Percentiles rank a stretch among this genome's conserved stretches.
Evolutionary conservation across 306 rosid species (phyloP).

Genomic region (Vachellia collinsii): DNA sequence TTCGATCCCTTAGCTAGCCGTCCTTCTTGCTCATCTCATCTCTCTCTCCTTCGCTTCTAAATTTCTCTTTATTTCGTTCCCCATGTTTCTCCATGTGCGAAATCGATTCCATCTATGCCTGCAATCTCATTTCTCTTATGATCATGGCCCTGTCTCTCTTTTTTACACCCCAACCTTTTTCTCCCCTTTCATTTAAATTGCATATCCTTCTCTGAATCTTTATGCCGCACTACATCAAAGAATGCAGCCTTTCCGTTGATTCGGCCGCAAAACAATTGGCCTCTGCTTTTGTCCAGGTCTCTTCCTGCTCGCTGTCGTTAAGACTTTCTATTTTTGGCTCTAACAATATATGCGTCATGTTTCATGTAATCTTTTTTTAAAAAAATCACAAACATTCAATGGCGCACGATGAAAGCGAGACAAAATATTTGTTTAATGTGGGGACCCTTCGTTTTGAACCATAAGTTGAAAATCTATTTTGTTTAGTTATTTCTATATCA

Average conservation of each 20-base stretch:
- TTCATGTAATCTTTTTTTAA: neutral
- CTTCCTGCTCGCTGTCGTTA: neutral
- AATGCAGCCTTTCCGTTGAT: constrained; percentile 18
- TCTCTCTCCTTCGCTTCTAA: too few relatives aligned
- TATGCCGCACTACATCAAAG: neutral
- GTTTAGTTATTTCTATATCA: neutral
- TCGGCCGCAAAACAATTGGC: neutral
- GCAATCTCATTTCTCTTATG: neutral
- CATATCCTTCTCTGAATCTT: neutral
- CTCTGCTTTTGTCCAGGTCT: neutral
- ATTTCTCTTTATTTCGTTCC: neutral
- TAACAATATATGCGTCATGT: too few relatives aligned
- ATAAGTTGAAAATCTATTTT: neutral
- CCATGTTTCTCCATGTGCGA: neutral
- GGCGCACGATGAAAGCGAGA: neutral
- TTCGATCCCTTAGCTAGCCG: too few relatives aligned
- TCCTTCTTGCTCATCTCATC: too few relatives aligned
- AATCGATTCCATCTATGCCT: neutral
- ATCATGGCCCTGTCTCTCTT: neutral
- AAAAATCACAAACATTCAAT: neutral
- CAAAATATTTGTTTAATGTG: neutral
- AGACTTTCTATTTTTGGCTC: neutral
- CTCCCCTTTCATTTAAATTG: neutral
- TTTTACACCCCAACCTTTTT: neutral
- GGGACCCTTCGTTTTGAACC: neutral